Base-by-base conservation (phyloP, 139 green algal genomes). In the Yamagishiella unicocca region DNA sequence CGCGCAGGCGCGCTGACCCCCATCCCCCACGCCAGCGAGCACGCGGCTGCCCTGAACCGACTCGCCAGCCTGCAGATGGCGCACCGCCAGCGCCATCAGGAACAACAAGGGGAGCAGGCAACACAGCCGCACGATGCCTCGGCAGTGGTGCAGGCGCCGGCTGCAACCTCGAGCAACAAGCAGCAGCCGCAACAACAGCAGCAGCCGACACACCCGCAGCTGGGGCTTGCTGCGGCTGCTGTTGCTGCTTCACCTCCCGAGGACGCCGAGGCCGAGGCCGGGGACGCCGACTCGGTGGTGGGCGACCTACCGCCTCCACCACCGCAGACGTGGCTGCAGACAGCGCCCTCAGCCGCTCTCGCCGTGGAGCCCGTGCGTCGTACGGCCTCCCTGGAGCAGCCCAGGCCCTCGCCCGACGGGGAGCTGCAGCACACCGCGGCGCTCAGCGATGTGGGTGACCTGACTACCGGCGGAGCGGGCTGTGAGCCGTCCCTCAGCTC, bases 61-160 rank as follows among this genome's bases (percentile, higher is more conserved):
- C 54, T 84, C 0, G 77, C 55, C 17, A 73, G 77, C 37, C 35
- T 84, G 24, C 77, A 84, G 37, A 45, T 66, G 21, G 33, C 40
- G 2, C 54, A 77, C 38, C 38, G 40, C 2, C 38, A 54, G 24
- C n/a, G n/a, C n/a, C n/a, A 29, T 45, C n/a, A 46, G 12, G 66
- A 25, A 29, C 70, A 33, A 24, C 70, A 58, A 35, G 12, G 66
- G 42, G 25, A 42, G 45, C 29, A 81, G 45, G 19, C 31, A 22
- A 3, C 2, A 21, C 74, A 40, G 74, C 43, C n/a, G 42, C 9
- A 22, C 24, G 37, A 1, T 62, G 43, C 72, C 43, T 2, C 45
- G 72, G 45, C 29, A 10, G 29, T 42, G 43, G 27, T 29, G 45
- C 3, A 31, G 46, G 19, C 74, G 14, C 2, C n/a, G 45, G 24